Evolutionary conservation across 169 alveolate species (phyloP), one percentile per base, ranked within the genome.

Genomic region (Cryptosporidium baileyi): DNA sequence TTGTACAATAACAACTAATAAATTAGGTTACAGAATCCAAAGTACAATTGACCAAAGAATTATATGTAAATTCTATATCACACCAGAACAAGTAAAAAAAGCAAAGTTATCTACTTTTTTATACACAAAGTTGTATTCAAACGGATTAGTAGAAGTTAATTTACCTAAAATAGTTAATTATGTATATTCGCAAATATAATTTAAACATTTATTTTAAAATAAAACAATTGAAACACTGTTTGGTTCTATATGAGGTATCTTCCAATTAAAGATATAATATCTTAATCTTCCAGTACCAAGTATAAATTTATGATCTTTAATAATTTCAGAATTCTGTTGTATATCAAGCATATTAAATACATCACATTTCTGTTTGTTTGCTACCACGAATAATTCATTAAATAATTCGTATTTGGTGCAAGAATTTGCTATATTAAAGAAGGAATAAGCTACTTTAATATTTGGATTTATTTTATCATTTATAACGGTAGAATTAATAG

Each of bases 231-330:
- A 40, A 36, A 61, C 61, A 63, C 24, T 63, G 8, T 34, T 26
- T n/a, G 61, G 80, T 26, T 34, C 22, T 6, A 63, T 63, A 17
- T n/a, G 80, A 3, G 97, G 94, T 45, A 93, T 88, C 34, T 90
- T 90, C 98, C 98, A 98, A 93, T 98, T 98, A 95, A 93, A 96
- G 38, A 98, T 82, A 92, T 98, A 98, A 91, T 97, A 98, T 85
- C 97, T 96, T 80, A 98, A 94, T 59, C 92, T 91, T n/a, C 99
- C 99, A 80, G 96, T 99, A 1, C 99, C 99, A 22, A 91, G 89
- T 11, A 98, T 98, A 89, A 98, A 98, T 60, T 96, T 94, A 26
- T 85, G 88, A 36, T 82, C 96, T 91, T 95, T 94, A 24, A 98
- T 91, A 38, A 95, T 88, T 52, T 91, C 80, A 26, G 88, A 82